Base-by-base conservation (phyloP, 371 early-diverging fungal genomes). In the Mortierella sp. region DNA sequence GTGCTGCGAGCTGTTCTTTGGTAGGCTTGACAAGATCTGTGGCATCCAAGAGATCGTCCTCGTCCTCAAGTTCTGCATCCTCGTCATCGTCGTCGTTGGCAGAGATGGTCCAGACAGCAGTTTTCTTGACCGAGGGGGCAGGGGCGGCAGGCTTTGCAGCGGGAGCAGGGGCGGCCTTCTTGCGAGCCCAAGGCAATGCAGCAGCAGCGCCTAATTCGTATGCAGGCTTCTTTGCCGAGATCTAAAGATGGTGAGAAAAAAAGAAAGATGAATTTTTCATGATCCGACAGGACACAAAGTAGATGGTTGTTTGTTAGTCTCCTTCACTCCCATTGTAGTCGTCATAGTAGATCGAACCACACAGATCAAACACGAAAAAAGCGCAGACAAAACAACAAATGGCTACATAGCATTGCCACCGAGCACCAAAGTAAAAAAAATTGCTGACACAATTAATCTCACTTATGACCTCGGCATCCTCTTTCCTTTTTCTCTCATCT, bases 31-130 rank as follows among this genome's bases (percentile, higher is more conserved):
- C 88, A 72, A 93, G 88, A 88, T 98, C 99, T 5, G 91, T 93
- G 71, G 97, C 99, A 76, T 96, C 97, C 84, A 99, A 89, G 46
- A 99, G 90, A 6, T 89, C 90, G 76, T 98, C 97, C 81, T 98
- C 98, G 81, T 98, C 96, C 76, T 95, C 95, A 38, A 98, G 88
- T 75, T 94, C 95, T 8, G 80, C 89, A 41, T 88, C 91, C 29
- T 93, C 93, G 38, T 95, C 94, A 73, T 95, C 94, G 7, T 60
- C 92, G 71, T 94, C 94, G 71, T 92, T 90, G 44, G 88, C 90
- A 58, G 90, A 88, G 60, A 95, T 91, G 32, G 89, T 92, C 95
- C 94, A 96, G 41, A 92, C 90, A 11, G 91, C 83, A 43, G 79
- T 79, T 79, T 89, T 90, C 49, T 87, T 87, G 44, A 68, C 81